Conservation (phyloP, 108 stramenopile genomes). For the Skeletonema grethae region DNA sequence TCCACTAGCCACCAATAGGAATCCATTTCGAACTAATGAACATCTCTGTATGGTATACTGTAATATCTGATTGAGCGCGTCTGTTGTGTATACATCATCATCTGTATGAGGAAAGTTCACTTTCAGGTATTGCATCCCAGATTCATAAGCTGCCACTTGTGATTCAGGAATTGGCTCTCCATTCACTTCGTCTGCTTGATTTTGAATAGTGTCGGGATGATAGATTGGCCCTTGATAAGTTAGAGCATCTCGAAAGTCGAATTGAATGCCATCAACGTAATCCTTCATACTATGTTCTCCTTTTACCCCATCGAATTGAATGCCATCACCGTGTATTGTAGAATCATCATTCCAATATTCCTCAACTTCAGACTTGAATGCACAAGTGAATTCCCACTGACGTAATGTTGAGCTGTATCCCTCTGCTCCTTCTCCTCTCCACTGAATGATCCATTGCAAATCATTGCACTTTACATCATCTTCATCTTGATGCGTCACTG, state of each 20-base stretch:
- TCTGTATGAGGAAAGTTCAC: background rate
- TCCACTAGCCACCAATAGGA: conserved; percentile 59
- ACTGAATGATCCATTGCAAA: conserved; percentile 4
- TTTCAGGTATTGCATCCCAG: conserved; percentile 79
- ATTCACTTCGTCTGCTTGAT: conserved; percentile 23
- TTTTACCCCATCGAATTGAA: no score
- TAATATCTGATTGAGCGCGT: conserved; percentile 9
- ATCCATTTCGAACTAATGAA: conserved; percentile 70
- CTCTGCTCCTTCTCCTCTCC: conserved; percentile 48
- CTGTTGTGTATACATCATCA: background rate
- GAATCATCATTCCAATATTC: background rate
- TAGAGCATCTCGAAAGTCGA: conserved; percentile 45
- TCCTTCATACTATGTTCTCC: background rate
- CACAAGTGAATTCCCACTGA: conserved; percentile 44
- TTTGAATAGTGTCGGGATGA: conserved; percentile 38
- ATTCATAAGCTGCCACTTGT: conserved; percentile 53
- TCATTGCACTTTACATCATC: background rate
- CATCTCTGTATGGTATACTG: conserved; percentile 57
- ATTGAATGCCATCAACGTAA: conserved; percentile 22
- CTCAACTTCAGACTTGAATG: conserved; percentile 36
- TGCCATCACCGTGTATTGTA: background rate
- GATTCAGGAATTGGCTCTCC: conserved; percentile 21
- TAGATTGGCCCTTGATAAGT: conserved; percentile 29
- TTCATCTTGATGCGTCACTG: background rate
- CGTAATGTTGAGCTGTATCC: conserved; percentile 42